A percentile compares a stretch with the other conserved stretches of the same genome.
Evolutionary conservation across 2,329 filamentous ascomycete species (phyloP).

Genomic region (Periglandula ipomoeae): DNA sequence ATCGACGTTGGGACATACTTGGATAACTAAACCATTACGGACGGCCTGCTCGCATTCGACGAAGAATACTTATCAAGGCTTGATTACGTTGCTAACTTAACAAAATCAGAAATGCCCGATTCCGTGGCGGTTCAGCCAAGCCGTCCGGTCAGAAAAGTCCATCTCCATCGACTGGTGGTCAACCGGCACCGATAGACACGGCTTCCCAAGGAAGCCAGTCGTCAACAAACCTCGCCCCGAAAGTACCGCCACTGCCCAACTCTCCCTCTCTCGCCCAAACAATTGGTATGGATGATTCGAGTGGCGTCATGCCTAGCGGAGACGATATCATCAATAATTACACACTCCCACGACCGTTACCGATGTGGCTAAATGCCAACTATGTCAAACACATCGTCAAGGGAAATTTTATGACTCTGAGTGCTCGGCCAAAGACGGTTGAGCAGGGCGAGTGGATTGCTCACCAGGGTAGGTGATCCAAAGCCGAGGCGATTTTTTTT

Average conservation of each 20-base stretch:
- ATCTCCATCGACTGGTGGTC: conserved; percentile 36
- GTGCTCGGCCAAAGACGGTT: conserved; percentile 84
- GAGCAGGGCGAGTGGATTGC: conserved; percentile 94
- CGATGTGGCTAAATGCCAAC: conserved; percentile 65
- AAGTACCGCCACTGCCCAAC: conserved; percentile 51
- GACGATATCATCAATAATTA: conserved; percentile 51
- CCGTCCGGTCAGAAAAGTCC: conserved; percentile 44
- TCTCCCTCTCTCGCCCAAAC: conserved; percentile 57
- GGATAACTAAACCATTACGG: too few species aligned
- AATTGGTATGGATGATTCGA: conserved; percentile 58
- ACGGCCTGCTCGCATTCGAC: not conserved
- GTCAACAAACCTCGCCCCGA: conserved; percentile 43
- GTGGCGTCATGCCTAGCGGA: conserved; percentile 34
- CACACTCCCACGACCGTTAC: conserved; percentile 57
- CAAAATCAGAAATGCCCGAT: conserved; percentile 43
- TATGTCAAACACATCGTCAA: conserved; percentile 85
- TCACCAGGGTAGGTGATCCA: conserved; percentile 63
- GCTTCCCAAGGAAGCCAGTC: conserved; percentile 40
- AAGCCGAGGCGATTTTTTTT: not conserved
- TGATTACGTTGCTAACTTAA: conserved; percentile 16
- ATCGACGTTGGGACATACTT: too few species aligned
- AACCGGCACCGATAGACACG: conserved; percentile 31
- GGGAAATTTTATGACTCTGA: conserved; percentile 95
- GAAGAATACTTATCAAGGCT: not conserved
- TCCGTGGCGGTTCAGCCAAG: conserved; percentile 46